phyloP scores from a whole-genome alignment of 192 early-diverging fungal genomes.

The Umbelopsis ramanniana region DNA sequence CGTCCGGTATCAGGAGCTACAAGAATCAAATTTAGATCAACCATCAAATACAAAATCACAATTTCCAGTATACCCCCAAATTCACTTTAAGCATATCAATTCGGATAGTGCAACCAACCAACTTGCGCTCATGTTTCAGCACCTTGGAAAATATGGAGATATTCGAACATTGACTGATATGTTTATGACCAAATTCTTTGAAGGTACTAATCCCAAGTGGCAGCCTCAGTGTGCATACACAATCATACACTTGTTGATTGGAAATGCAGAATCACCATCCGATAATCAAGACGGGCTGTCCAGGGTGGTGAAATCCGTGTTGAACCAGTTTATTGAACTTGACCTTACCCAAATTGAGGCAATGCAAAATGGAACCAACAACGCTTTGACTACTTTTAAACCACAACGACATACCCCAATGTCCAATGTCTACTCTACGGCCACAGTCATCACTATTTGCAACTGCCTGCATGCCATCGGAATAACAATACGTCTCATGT shows the following conservation, averaged over 20 bases:
- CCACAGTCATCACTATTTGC: slow-evolving; percentile 26
- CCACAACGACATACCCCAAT: neutral
- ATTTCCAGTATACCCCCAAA: slow-evolving; percentile 27
- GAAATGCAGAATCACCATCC: neutral
- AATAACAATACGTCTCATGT: slow-evolving; percentile 20
- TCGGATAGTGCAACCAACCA: slow-evolving; percentile 20
- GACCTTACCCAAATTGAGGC: neutral
- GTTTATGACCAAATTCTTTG: slow-evolving; percentile 38
- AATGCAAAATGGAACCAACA: neutral
- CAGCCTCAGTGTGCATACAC: slow-evolving; percentile 42
- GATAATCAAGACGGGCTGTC: neutral
- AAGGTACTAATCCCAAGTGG: slow-evolving; percentile 9
- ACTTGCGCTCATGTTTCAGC: slow-evolving; percentile 32
- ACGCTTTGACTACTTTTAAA: neutral
- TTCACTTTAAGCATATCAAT: slow-evolving; percentile 39
- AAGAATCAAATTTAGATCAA: neutral
- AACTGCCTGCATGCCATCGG: slow-evolving; percentile 31
- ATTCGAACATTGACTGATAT: slow-evolving; percentile 33
- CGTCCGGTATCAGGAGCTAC: slow-evolving; percentile 25
- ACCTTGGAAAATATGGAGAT: slow-evolving; percentile 36
- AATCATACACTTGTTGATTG: slow-evolving; percentile 39
- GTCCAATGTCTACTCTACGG: slow-evolving; percentile 11
- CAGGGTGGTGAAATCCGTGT: slow-evolving; percentile 21
- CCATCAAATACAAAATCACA: neutral
- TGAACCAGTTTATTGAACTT: slow-evolving; percentile 29